phyloP scores from a whole-genome alignment of 306 rosid species.

The Vachellia collinsii region DNA sequence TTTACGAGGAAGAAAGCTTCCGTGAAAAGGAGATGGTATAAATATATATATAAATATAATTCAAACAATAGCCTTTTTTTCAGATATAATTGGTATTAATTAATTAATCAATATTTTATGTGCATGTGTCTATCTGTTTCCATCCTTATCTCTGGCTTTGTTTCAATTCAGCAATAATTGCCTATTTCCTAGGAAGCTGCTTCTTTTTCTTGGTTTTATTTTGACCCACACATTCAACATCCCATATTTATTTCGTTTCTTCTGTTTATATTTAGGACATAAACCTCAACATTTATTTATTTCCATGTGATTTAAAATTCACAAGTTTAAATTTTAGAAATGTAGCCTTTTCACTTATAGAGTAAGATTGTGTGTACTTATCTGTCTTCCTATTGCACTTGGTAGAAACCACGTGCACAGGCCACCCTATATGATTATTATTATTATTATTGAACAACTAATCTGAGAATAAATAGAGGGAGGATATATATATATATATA shows the following conservation, averaged over 20 bases:
- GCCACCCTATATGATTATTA: too few relatives aligned
- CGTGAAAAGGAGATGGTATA: not conserved
- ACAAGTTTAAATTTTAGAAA: too few relatives aligned
- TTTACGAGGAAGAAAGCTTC: not conserved
- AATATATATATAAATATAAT: not conserved
- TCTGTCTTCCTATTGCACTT: too few relatives aligned
- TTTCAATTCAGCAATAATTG: constrained; percentile 40
- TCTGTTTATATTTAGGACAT: not conserved
- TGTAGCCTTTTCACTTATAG: too few relatives aligned
- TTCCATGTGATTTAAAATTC: too few relatives aligned
- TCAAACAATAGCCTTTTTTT: constrained; percentile 38
- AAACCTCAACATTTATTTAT: too few relatives aligned
- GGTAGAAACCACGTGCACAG: too few relatives aligned
- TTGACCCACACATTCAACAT: constrained; percentile 31
- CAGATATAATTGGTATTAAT: constrained; percentile 25
- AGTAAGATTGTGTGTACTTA: too few relatives aligned
- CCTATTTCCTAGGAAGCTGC: constrained; percentile 52
- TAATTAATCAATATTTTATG: not conserved
- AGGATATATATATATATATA: too few relatives aligned
- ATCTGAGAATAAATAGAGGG: too few relatives aligned
- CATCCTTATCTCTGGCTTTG: constrained; percentile 50
- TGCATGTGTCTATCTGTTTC: not conserved
- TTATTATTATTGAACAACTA: too few relatives aligned
- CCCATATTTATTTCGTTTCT: not conserved
- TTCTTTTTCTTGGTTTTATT: constrained; percentile 25